Evolutionary conservation across 768 basidiomycete species (phyloP).

Genomic region (Antrodiella citrinella): DNA sequence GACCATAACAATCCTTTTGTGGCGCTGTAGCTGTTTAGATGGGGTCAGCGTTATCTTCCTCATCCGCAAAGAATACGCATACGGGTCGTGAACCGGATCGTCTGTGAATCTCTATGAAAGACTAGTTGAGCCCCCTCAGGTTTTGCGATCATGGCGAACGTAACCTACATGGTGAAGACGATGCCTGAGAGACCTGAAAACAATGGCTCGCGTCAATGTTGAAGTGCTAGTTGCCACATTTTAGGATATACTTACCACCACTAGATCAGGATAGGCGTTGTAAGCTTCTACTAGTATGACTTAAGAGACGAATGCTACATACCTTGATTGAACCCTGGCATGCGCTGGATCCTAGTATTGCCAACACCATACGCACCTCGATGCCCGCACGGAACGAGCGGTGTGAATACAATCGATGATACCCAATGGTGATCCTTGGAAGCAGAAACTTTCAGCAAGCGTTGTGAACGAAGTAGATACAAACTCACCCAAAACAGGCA

Average conservation of each 20-base stretch:
- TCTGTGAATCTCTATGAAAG: conserved; percentile 57
- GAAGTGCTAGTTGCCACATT: no score
- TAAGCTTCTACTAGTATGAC: background rate
- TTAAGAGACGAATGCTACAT: background rate
- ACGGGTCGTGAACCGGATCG: conserved; percentile 63
- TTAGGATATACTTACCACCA: conserved; percentile 37
- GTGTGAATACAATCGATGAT: conserved; percentile 76
- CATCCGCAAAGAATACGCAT: no score
- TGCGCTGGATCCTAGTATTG: conserved; percentile 60
- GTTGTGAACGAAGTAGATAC: no score
- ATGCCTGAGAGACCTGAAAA: conserved; percentile 57
- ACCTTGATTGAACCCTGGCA: conserved; percentile 81
- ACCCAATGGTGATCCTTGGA: conserved; percentile 70
- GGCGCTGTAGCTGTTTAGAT: conserved; percentile 70
- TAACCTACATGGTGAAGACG: conserved; percentile 61
- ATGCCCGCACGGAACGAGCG: conserved; percentile 54
- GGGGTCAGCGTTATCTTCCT: no score
- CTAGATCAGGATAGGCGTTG: conserved; percentile 19
- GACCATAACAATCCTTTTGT: conserved; percentile 67
- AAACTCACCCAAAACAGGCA: conserved; percentile 54
- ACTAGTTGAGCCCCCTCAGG: no score
- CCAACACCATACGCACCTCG: conserved; percentile 48
- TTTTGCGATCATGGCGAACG: no score
- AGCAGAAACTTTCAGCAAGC: no score
- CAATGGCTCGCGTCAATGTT: no score